Percentiles rank a stretch among this genome's conserved stretches.
phyloP scores from a whole-genome alignment of 139 green algal genomes.

The Chlorella sp. region DNA sequence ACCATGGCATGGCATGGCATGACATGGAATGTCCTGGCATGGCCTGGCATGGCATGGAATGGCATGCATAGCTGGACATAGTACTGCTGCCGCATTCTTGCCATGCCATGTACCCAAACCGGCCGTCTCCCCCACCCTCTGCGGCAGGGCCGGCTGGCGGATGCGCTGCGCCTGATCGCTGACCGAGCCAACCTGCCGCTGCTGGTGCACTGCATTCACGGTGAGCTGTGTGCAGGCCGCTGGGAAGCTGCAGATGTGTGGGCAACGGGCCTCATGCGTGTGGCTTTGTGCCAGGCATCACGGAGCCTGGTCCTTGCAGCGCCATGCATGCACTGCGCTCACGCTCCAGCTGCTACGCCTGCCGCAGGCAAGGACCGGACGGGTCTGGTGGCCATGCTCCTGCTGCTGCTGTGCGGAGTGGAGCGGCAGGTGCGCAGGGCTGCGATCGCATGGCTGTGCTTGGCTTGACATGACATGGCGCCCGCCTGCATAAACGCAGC shows the following conservation, averaged over 20 bases:
- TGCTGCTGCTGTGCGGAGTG: slow-evolving; percentile 56
- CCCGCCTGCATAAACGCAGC: too few relatives aligned
- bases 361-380: slow-evolving; percentile 61
- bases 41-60: too few relatives aligned
- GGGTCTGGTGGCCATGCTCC: slow-evolving; percentile 57
- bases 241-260: not conserved
- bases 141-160: slow-evolving; percentile 20
- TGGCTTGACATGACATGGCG: not conserved
- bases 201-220: slow-evolving; percentile 19
- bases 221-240: not conserved
- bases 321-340: not conserved
- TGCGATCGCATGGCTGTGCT: not conserved
- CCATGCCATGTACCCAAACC: too few relatives aligned
- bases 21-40: too few relatives aligned
- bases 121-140: too few relatives aligned
- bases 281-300: too few relatives aligned
- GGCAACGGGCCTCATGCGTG: not conserved
- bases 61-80: too few relatives aligned
- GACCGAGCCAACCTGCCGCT: slow-evolving; percentile 8
- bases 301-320: not conserved
- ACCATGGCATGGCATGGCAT: too few relatives aligned
- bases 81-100: too few relatives aligned
- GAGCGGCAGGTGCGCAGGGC: slow-evolving; percentile 10
- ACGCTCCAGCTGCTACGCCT: not conserved
- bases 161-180: slow-evolving; percentile 45